Conservation (phyloP, 163 green algal genomes). For the Chlorella variabilis region DNA sequence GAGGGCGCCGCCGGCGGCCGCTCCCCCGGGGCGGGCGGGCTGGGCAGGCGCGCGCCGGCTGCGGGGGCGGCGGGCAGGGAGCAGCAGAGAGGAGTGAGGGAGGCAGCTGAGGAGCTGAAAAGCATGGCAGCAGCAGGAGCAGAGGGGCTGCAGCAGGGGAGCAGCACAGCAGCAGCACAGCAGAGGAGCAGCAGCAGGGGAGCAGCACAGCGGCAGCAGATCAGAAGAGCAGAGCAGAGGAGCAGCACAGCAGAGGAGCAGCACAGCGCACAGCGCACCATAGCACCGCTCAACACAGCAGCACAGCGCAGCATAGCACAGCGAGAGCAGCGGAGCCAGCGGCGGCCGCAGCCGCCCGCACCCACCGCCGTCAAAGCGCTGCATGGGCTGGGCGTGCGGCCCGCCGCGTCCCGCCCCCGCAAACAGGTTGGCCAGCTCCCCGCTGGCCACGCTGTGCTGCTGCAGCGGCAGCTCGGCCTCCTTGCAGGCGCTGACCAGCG, state of each 20-base stretch:
- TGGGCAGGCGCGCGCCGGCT: not conserved
- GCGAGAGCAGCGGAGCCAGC: no score
- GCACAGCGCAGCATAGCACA: no score
- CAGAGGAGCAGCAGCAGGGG: no score
- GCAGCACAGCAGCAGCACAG: no score
- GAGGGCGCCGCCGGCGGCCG: no score
- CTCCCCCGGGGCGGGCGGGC: not conserved
- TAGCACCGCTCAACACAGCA: no score
- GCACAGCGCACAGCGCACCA: no score
- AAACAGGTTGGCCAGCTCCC: conserved; percentile 1
- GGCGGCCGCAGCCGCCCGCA: not conserved
- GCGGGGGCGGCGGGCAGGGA: not conserved
- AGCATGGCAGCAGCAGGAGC: no score
- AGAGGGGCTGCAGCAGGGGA: no score
- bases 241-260: no score
- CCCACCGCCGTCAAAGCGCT: not conserved
- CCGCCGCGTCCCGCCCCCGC: not conserved
- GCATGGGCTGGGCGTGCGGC: not conserved
- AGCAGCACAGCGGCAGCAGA: no score
- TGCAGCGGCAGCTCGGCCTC: conserved; percentile 49
- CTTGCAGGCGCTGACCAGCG: conserved; percentile 54
- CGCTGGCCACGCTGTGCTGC: not conserved
- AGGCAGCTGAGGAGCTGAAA: not conserved
- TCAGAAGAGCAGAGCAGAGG: no score
- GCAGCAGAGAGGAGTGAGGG: not conserved